Evolutionary conservation across 768 basidiomycete genomes (phyloP), one percentile per base, ranked within the genome.

Genomic region (Leucogyrophana mollusca): DNA sequence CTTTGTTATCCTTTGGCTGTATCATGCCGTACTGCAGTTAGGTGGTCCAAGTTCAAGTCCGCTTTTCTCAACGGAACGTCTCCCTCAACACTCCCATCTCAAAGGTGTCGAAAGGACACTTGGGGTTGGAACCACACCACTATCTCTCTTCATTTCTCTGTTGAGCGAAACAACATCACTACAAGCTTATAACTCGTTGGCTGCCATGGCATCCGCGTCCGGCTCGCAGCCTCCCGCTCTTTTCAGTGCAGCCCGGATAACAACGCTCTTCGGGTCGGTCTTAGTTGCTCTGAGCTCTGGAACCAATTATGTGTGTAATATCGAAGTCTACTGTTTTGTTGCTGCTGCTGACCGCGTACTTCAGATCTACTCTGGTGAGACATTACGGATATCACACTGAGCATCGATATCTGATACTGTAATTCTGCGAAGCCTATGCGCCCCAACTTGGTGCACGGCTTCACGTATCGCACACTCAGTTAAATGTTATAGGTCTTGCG

Each of bases 361-460:
- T 20, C 23, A 65, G 63, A 55, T 65, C 45, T 65, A 61, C 33
- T 65, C 64, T 41, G 65, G 64, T 63, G 27, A 8, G 60, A 13
- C 20, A 34, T 4, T 13, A 22, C n/a, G 38, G 13, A 20, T 40
- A 10, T 9, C 8, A 8, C 38, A 22, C 14, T 20, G 21, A 22
- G 38, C 38, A 16, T 16, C n/a, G 18, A 24, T 17, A 45, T 20
- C 17, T 14, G 41, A 46, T 22, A 9, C 22, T 46, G 17, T 34
- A 6, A 33, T 17, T n/a, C 16, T 27, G 27, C 49, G 2, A 50
- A 84, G 92, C 90, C 16, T 96, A 94, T 61, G 82, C 87, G 2
- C 92, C 93, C 0, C 92, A 95, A 61, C 77, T 95, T 4, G 89
- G 87, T 1, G 68, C 82, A n/a, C 78, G 82, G 33, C 76, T 95